A percentile compares a stretch with the other conserved stretches of the same genome.
These are phyloP conservation scores for Tricholoma flavovirens DNA, from an alignment of 768 basidiomycete species.

Conservation along the genomic window DNA sequence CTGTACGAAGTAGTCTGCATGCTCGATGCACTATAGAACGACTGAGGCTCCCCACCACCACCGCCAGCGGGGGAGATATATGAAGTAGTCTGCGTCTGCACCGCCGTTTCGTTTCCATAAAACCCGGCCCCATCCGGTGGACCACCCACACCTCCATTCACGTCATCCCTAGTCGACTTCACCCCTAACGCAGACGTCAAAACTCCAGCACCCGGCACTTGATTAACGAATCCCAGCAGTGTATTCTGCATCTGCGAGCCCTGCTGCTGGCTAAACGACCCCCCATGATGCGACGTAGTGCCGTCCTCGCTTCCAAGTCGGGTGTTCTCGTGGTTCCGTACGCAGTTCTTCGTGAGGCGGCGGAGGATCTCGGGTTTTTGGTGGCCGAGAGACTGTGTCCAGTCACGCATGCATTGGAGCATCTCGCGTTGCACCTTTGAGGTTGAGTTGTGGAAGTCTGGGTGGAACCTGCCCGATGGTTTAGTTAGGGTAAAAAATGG, in stretches of 20 bases:
- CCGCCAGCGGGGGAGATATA: not conserved
- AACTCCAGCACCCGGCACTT: constrained; percentile 44
- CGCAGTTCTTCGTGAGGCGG: constrained; percentile 58
- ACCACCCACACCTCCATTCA: constrained; percentile 12
- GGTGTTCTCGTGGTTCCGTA: constrained; percentile 69
- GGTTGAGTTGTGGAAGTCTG: constrained; percentile 63
- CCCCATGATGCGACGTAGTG: constrained; percentile 29
- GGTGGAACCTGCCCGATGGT: constrained; percentile 58
- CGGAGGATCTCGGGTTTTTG: constrained; percentile 44
- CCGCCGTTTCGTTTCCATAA: not conserved
- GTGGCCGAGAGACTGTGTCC: constrained; percentile 49
- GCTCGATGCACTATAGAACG: constrained; percentile 20
- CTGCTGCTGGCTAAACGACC: constrained; percentile 41
- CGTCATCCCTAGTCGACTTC: constrained; percentile 18
- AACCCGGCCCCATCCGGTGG: constrained; percentile 8
- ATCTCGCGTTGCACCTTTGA: constrained; percentile 73
- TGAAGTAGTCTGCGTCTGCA: not conserved
- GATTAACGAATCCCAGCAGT: constrained; percentile 38
- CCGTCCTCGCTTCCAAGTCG: constrained; percentile 52
- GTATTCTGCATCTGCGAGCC: constrained; percentile 45
- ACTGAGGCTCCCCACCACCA: constrained; percentile 22
- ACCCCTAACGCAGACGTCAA: constrained; percentile 35
- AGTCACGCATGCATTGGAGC: constrained; percentile 59
- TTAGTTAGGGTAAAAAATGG: not conserved
- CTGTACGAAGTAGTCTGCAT: not conserved